Base-by-base conservation (phyloP, 2,329 filamentous ascomycete species). In the Didymosphaeria variabile region DNA sequence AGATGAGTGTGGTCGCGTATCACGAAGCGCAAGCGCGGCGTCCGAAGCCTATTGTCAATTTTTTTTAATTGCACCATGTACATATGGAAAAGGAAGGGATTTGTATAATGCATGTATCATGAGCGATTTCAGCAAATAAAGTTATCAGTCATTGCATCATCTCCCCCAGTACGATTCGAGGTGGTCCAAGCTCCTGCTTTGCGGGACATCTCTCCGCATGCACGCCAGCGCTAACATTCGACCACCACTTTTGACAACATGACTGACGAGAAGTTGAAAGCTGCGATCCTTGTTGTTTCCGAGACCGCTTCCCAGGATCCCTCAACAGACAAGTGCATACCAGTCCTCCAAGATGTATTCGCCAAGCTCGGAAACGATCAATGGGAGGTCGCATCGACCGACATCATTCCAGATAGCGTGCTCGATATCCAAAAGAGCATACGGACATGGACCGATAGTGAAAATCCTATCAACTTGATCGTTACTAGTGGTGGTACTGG, bases 401-500 rank as follows among this genome's bases (percentile, higher is more conserved):
- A 86, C 70, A 97, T 98, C 63, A 92, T 98, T 3, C 81, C 91
- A 15, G 95, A 99, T 77, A 87, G 88, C 74, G 83, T 89, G 5
- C 77, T 87, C 5, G 84, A 90, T 21, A 97, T 99, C 59, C 92
- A 97, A 73, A 84, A 84, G 17, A 85, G 88, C 54, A 85, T 99
- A 54, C 87, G 83, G 62, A 74, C 82, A 12, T 97, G 92, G 92
- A 84, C 91, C 0, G 93, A 97, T 77, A 70, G 85, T 5, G 84
- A 84, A 51, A 77, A 74, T 4, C 66, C 83, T 4, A 77, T 90
- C 53, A 94, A 97, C 78, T 80, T 98, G 60, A 87, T 99, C 61
- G 79, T 97, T 50, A 94, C 93, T 0, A 97, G 93, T 7, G 95
- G 95, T 23, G 95, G 95, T 2, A 99, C 95, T 1, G 95, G 95